A percentile compares a stretch with the other conserved stretches of the same genome.
Conservation (phyloP, 2,329 filamentous ascomycete genomes). For the Penicillium digitatum region DNA sequence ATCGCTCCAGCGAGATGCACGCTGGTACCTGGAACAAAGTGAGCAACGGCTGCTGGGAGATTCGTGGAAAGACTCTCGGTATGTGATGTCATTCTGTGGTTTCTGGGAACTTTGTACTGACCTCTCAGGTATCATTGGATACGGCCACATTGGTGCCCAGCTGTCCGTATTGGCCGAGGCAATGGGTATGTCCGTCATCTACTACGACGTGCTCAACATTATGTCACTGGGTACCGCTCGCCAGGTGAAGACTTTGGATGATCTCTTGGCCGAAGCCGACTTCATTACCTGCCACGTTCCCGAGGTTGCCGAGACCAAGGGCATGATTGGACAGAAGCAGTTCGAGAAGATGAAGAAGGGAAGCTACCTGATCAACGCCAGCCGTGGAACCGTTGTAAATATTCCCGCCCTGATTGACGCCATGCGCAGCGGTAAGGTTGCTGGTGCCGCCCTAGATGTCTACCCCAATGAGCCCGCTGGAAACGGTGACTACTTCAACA, state of each 20-base stretch:
- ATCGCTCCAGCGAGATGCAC: slow-evolving; percentile 93
- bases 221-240: slow-evolving; percentile 89
- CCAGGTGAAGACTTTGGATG: slow-evolving; percentile 74
- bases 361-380: slow-evolving; percentile 93
- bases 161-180: slow-evolving; percentile 91
- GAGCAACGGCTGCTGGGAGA: slow-evolving; percentile 94
- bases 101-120: neutral
- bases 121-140: slow-evolving; percentile 76
- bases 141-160: slow-evolving; percentile 95
- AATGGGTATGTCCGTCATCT: slow-evolving; percentile 97
- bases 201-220: slow-evolving; percentile 89
- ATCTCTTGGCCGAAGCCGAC: slow-evolving; percentile 73
- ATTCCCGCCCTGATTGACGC: slow-evolving; percentile 87
- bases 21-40: slow-evolving; percentile 97
- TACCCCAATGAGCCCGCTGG: slow-evolving; percentile 90
- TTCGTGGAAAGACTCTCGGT: slow-evolving; percentile 93
- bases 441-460: slow-evolving; percentile 92
- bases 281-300: slow-evolving; percentile 95
- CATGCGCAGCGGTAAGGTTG: slow-evolving; percentile 79
- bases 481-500: slow-evolving; percentile 94
- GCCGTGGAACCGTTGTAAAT: slow-evolving; percentile 87
- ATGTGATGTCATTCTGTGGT: slow-evolving; percentile 24
- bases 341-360: slow-evolving; percentile 88
- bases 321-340: slow-evolving; percentile 78
- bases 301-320: slow-evolving; percentile 85